Conservation (phyloP, 768 basidiomycete genomes). For the Xerocomellus chrysenteron region DNA sequence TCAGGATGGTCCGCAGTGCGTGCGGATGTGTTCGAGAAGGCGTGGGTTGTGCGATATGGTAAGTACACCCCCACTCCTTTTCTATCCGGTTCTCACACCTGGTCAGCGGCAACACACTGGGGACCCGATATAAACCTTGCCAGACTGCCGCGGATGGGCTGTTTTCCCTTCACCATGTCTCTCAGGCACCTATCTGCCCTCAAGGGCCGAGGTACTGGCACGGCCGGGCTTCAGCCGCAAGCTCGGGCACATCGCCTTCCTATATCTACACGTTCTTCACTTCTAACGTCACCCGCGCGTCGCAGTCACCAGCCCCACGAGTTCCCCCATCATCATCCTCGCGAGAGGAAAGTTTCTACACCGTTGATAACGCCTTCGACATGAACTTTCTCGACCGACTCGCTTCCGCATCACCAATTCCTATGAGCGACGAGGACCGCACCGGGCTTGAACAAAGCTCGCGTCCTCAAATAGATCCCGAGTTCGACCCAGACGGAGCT, state of each 20-base stretch:
- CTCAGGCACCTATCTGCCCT: slow-evolving; percentile 32
- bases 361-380: slow-evolving; percentile 29
- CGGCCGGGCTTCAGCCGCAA: slow-evolving; percentile 15
- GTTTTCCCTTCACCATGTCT: slow-evolving; percentile 25
- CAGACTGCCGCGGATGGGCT: slow-evolving; percentile 52
- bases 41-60: slow-evolving; percentile 64
- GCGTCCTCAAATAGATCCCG: slow-evolving; percentile 17
- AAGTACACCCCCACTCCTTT: slow-evolving; percentile 16
- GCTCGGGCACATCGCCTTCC: slow-evolving; percentile 17
- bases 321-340: not conserved
- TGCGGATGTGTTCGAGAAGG: slow-evolving; percentile 71
- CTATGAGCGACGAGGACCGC: slow-evolving; percentile 36
- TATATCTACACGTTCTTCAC: slow-evolving; percentile 50
- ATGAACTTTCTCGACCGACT: slow-evolving; percentile 42
- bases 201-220: slow-evolving; percentile 47
- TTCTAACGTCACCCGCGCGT: slow-evolving; percentile 39
- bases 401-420: slow-evolving; percentile 37
- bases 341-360: slow-evolving; percentile 21
- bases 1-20: slow-evolving; percentile 50
- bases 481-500: slow-evolving; percentile 47
- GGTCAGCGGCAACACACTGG: slow-evolving; percentile 62
- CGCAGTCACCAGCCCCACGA: slow-evolving; percentile 10
- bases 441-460: slow-evolving; percentile 7
- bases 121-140: slow-evolving; percentile 61
- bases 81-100: slow-evolving; percentile 9